Evolutionary conservation across 768 basidiomycete species (phyloP), one percentile per base, ranked within the genome.

Genomic region (Leccinum broughii): DNA sequence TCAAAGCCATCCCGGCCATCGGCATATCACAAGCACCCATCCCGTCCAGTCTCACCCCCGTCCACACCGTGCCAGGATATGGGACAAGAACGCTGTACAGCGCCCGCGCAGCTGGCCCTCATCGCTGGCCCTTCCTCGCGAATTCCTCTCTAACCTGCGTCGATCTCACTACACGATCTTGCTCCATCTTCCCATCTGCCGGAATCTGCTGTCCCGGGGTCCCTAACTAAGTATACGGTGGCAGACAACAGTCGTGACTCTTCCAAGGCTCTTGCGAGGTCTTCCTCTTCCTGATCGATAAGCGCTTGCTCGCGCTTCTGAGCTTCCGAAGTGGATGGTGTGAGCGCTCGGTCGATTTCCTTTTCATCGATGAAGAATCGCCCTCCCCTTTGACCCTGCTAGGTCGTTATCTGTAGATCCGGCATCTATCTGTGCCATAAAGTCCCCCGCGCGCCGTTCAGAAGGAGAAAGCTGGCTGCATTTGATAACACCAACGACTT

Each of bases 211-310:
- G 35, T 50, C 20, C 17, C 61, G 4, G 54, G 35, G 48, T 34
- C 65, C 39, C 64, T 66, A n/a, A 63, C 75, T 14, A 39, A 13
- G 46, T 66, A 69, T 15, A 55, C 22, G 51, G 7, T 51, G 37
- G 10, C 46, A 26, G 69, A 59, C 57, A 63, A 48, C 20, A 74
- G 44, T n/a, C 74, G 72, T 1, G 87, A 88, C 60, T 80, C 81
- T 63, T 83, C 80, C 59, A 92, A 65, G 0, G 28, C 28, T 28
- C 28, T 28, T 28, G 28, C 28, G 28, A 28, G 28, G 28, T 90
- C 86, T 28, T 85, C 84, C 60, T 89, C 87, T 68, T 92, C 89
- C 60, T 70, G 70, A 24, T 64, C 65, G 32, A 67, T 60, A 52
- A 74, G 22, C 6, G 59, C 65, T 46, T 66, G 60, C 48, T 74